Base-by-base conservation (phyloP, 495 filamentous ascomycete species). In the Aspergillus steynii region DNA sequence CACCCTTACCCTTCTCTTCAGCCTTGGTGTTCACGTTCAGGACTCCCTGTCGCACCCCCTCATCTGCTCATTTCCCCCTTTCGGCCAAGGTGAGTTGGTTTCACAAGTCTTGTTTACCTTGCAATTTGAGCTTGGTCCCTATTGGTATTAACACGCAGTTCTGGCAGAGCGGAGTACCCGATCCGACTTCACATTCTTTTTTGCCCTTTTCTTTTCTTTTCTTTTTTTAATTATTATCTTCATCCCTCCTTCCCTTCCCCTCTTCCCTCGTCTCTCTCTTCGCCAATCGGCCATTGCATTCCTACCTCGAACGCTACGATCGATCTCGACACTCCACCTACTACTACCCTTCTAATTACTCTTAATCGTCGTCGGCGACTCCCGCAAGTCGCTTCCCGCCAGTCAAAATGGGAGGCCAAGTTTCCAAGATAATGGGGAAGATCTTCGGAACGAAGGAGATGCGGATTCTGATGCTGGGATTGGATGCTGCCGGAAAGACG, bases 391-490 rank as follows among this genome's bases (percentile, higher is more conserved):
- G 64, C 61, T 53, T 50, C 5, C 60, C 62, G 53, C 37, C 58
- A 56, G 67, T 65, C 69, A 78, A 66, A 34, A 96, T 96, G 91
- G 91, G 91, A 70, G 90, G 82, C 62, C 82, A 83, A 74, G 84
- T 94, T 66, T 92, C 89, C 60, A 96, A 93, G 79, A 89, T 93
- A 79, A 90, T 96, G 88, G 86, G 86, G 78, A 97, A 96, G 87
- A 92, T 99, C 74, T 97, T 98, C 78, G 96, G 95, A 77, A 95
- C 93, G 54, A 96, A 96, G 80, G 96, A 99, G 77, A 97, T 99
- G 90, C 89, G 95, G 64, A 86, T 99, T 74, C 80, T 99, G 67
- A 99, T 99, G 95, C 82, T 99, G 72, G 95, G 95, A 58, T 85
- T 99, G 58, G 95, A 99, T 78, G 95, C 95, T 65, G 95, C 95